Conservation (phyloP, 2,329 filamentous ascomycete genomes). For the Exutisphaerella laricina region DNA sequence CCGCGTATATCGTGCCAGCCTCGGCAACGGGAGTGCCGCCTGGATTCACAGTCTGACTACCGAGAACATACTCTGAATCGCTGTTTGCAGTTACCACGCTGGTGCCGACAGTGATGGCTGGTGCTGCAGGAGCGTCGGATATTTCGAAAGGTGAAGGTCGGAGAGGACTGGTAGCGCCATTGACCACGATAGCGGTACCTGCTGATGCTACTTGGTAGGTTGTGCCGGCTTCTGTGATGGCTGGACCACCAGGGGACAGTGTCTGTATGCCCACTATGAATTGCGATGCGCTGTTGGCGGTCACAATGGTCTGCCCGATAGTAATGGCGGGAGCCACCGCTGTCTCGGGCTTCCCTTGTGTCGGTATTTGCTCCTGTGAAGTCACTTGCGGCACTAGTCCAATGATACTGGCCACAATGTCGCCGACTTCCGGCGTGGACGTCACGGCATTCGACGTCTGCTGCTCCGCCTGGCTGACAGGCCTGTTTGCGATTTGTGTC, state of each 20-base stretch:
- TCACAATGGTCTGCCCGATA: constrained; percentile 1
- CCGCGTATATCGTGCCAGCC: constrained; percentile 9
- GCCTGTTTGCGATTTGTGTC: not conserved
- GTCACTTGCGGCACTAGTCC: constrained; percentile 3
- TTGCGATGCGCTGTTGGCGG: not conserved
- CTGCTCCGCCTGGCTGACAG: not conserved
- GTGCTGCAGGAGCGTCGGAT: not conserved
- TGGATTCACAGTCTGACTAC: constrained; percentile 5
- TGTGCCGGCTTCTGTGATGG: constrained; percentile 4
- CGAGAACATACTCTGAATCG: not conserved
- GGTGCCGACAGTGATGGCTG: not conserved
- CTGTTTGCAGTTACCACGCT: not conserved
- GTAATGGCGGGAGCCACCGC: constrained; percentile 6
- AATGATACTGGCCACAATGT: constrained; percentile 10
- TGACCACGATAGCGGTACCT: not conserved
- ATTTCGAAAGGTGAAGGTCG: not conserved
- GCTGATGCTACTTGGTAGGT: constrained; percentile 1
- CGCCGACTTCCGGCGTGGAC: not conserved
- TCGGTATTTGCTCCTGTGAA: not conserved
- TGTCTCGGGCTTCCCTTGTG: not conserved
- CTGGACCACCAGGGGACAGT: constrained; percentile 8
- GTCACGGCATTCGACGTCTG: not conserved
- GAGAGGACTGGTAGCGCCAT: not conserved
- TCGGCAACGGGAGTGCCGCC: constrained; percentile 5
- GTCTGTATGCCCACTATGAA: constrained; percentile 9